Conservation (phyloP, 2,329 filamentous ascomycete genomes). For the Atkinsonella hypoxylon region DNA sequence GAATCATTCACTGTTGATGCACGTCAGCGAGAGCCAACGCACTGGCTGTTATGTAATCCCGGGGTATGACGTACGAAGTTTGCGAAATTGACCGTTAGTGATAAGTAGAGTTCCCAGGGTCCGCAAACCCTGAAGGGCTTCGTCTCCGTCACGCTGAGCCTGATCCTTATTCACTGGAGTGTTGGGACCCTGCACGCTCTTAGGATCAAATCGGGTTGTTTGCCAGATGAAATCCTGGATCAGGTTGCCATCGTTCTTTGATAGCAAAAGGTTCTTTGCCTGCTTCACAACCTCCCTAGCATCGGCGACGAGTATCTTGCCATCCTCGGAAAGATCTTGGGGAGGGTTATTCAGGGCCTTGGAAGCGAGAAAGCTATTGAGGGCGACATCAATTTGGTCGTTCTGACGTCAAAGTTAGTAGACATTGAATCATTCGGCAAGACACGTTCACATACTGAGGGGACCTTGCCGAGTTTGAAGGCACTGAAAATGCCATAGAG, state of each 20-base stretch:
- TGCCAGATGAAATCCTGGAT: constrained; percentile 97
- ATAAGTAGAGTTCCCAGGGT: constrained; percentile 82
- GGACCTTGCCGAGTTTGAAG: constrained; percentile 80
- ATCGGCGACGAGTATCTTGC: constrained; percentile 66
- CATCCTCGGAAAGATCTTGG: constrained; percentile 68
- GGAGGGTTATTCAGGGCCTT: constrained; percentile 59
- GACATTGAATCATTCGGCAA: not conserved
- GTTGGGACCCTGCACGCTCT: constrained; percentile 47
- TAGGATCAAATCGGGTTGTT: constrained; percentile 61
- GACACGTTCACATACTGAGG: constrained; percentile 52
- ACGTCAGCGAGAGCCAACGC: not conserved
- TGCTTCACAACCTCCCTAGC: constrained; percentile 69
- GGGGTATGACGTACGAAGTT: constrained; percentile 53
- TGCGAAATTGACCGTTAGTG: constrained; percentile 93
- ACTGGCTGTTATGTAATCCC: too few species aligned
- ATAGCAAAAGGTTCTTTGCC: constrained; percentile 72
- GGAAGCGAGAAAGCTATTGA: constrained; percentile 77
- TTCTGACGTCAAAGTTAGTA: constrained; percentile 41
- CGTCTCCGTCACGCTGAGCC: constrained; percentile 70
- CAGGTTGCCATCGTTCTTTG: constrained; percentile 91
- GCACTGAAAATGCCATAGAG: constrained; percentile 82
- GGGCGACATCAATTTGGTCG: constrained; percentile 86
- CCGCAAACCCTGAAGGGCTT: constrained; percentile 73
- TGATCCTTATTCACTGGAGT: constrained; percentile 63
- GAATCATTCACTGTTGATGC: constrained; percentile 55